Evolutionary conservation across 345 rosid genomes (phyloP).

Genomic region (Leavenworthia alabamica): DNA sequence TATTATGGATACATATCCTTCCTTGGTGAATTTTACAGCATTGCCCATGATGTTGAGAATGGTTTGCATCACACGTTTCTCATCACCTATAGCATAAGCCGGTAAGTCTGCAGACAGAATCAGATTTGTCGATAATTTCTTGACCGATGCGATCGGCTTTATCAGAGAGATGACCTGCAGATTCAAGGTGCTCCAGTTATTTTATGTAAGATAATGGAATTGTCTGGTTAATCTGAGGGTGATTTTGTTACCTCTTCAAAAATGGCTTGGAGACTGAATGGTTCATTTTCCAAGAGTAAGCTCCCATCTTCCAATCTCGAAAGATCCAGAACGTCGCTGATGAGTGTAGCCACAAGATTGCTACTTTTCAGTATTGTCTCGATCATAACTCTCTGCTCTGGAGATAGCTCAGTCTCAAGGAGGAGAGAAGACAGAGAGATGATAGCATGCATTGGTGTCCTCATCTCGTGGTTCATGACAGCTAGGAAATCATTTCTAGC

Average conservation of each 20-base stretch:
- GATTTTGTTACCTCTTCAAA: conserved; percentile 58
- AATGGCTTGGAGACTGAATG: conserved; percentile 56
- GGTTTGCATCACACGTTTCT: conserved; percentile 77
- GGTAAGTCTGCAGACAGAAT: conserved; percentile 76
- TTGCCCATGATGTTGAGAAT: conserved; percentile 77
- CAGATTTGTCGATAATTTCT: conserved; percentile 57
- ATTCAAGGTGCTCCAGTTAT: background rate
- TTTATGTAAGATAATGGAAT: background rate
- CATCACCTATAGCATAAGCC: conserved; percentile 66
- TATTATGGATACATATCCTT: conserved; percentile 60
- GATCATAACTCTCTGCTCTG: conserved; percentile 81
- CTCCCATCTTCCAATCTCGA: conserved; percentile 94
- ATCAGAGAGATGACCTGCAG: conserved; percentile 61
- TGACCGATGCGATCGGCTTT: conserved; percentile 76
- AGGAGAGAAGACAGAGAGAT: conserved; percentile 85
- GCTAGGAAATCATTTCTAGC: conserved; percentile 93
- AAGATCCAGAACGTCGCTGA: conserved; percentile 84
- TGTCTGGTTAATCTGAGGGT: background rate
- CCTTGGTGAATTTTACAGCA: conserved; percentile 93
- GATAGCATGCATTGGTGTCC: conserved; percentile 87
- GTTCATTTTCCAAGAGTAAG: conserved; percentile 52
- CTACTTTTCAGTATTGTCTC: conserved; percentile 87
- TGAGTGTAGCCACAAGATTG: conserved; percentile 77
- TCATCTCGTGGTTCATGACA: conserved; percentile 98
- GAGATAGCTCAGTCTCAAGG: conserved; percentile 68